These are phyloP conservation scores for Clonostachys rosea DNA, from an alignment of 2,329 filamentous ascomycete species.

Conservation along the genomic window DNA sequence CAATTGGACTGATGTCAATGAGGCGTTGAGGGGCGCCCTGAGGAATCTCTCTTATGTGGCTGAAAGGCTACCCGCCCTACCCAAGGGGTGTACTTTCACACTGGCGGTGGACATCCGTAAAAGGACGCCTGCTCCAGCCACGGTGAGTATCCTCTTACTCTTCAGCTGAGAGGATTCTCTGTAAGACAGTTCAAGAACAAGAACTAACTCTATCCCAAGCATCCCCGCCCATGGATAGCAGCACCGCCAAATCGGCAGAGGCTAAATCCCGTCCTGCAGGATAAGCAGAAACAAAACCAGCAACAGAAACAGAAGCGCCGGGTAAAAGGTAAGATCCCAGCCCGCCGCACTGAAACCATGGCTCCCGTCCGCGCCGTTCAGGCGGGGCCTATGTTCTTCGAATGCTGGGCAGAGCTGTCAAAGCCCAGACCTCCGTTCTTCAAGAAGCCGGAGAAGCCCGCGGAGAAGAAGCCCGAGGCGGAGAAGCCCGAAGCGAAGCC, in stretches of 20 bases:
- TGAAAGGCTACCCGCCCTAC: slow-evolving; percentile 51
- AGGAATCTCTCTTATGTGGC: slow-evolving; percentile 56
- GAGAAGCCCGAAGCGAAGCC: neutral
- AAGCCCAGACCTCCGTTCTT: neutral
- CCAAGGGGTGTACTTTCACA: slow-evolving; percentile 66
- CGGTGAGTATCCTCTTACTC: slow-evolving; percentile 31
- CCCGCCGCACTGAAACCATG: slow-evolving; percentile 1
- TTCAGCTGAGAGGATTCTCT: neutral
- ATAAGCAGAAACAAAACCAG: neutral
- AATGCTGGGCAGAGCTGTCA: slow-evolving; percentile 56
- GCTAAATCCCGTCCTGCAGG: slow-evolving; percentile 1
- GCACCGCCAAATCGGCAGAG: slow-evolving; percentile 42
- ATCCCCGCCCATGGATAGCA: slow-evolving; percentile 59
- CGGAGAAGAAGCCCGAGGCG: neutral
- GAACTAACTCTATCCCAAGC: slow-evolving; percentile 20
- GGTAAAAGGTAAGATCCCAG: slow-evolving; percentile 10
- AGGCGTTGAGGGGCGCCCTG: slow-evolving; percentile 67
- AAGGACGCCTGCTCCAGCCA: slow-evolving; percentile 51
- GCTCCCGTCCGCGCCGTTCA: slow-evolving; percentile 45
- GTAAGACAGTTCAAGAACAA: neutral
- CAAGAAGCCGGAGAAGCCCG: neutral
- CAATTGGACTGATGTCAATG: slow-evolving; percentile 59
- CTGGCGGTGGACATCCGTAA: slow-evolving; percentile 70
- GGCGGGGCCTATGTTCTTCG: slow-evolving; percentile 57
- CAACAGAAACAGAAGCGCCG: neutral